Conservation (phyloP, 768 basidiomycete genomes). For the Hydnomerulius pinastri region DNA sequence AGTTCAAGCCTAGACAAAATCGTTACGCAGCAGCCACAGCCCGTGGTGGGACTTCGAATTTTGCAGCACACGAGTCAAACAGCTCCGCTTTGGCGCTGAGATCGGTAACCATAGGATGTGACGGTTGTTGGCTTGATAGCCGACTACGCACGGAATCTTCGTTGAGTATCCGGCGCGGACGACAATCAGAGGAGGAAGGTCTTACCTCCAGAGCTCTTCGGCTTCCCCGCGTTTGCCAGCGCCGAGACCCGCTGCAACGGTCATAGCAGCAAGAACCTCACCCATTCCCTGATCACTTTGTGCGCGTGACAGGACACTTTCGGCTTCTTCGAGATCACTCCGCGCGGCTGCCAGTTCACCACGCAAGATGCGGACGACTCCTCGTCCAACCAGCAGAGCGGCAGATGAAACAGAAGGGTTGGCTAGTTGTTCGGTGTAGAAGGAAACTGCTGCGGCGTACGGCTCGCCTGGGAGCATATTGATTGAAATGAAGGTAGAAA, state of each 20-base stretch:
- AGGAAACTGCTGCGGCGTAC: conserved; percentile 48
- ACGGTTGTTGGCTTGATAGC: conserved; percentile 53
- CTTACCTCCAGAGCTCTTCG: conserved; percentile 72
- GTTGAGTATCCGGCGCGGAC: conserved; percentile 3
- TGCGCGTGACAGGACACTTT: conserved; percentile 45
- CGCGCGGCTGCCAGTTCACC: conserved; percentile 76
- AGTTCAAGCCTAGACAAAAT: neutral
- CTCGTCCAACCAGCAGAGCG: conserved; percentile 76
- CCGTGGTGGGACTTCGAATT: conserved; percentile 60
- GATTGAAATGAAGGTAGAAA: neutral
- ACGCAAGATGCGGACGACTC: conserved; percentile 74
- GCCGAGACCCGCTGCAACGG: conserved; percentile 63
- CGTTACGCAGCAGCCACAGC: conserved; percentile 29
- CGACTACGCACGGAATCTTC: conserved; percentile 31
- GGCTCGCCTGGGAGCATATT: conserved; percentile 24
- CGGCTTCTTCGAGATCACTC: conserved; percentile 77
- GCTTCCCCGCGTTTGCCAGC: conserved; percentile 58
- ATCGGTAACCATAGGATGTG: conserved; percentile 70
- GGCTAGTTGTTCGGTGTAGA: conserved; percentile 82
- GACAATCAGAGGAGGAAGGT: conserved; percentile 15
- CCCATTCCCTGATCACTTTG: conserved; percentile 42
- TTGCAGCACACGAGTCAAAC: conserved; percentile 65
- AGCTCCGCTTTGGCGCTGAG: conserved; percentile 57
- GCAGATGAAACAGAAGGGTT: conserved; percentile 78
- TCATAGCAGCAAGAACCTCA: conserved; percentile 69